These are phyloP conservation scores for Biancaea sappan DNA, from an alignment of 306 rosid genomes.

Conservation along the genomic window DNA sequence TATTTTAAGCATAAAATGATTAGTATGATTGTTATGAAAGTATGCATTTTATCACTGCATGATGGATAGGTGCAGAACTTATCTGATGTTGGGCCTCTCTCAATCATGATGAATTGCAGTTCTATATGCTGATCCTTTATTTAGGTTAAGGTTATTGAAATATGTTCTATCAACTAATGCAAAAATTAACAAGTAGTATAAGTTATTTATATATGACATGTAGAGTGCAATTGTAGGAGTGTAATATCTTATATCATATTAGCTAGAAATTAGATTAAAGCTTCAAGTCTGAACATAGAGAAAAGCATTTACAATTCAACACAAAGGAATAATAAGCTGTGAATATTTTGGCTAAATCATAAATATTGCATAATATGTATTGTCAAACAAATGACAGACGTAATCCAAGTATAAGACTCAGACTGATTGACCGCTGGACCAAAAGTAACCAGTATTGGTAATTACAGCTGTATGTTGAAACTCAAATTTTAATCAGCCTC, in stretches of 20 bases:
- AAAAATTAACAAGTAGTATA: neutral
- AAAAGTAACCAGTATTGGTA: neutral
- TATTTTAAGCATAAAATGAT: neutral
- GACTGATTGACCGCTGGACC: neutral
- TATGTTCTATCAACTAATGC: neutral
- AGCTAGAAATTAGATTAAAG: neutral
- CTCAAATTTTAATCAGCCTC: neutral
- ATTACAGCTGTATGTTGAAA: neutral
- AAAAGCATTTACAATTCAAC: neutral
- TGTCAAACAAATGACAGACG: neutral
- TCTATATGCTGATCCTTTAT: neutral
- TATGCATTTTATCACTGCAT: neutral
- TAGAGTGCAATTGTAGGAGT: neutral
- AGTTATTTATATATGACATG: neutral
- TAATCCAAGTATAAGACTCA: neutral
- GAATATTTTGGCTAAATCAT: neutral
- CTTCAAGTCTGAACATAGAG: neutral
- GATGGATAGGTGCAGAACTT: neutral
- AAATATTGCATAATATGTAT: neutral
- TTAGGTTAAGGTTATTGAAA: neutral
- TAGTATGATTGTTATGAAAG: neutral
- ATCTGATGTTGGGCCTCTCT: neutral
- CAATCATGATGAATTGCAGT: neutral
- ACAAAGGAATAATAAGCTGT: neutral
- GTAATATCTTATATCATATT: too few relatives aligned